Conservation (phyloP, 352 stramenopile species). For the Pythium oligandrum region DNA sequence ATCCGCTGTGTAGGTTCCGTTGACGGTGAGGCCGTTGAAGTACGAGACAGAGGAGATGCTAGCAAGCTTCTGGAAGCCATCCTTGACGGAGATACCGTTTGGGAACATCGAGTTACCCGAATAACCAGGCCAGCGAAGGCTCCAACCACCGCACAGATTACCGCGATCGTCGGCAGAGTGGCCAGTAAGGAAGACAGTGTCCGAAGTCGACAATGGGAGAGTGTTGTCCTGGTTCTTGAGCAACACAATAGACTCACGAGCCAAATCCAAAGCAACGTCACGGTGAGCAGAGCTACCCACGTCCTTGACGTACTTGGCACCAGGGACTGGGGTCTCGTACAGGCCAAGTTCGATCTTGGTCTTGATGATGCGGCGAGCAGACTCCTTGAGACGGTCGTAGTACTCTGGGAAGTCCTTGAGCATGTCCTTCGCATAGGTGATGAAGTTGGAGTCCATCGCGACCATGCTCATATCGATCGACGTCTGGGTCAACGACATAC, state of each 20-base stretch:
- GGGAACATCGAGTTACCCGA: constrained; percentile 57
- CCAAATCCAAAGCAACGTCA: constrained; percentile 44
- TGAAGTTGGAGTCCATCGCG: constrained; percentile 36
- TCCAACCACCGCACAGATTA: constrained; percentile 71
- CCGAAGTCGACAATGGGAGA: constrained; percentile 34
- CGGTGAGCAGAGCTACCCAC: constrained; percentile 53
- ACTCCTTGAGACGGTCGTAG: constrained; percentile 46
- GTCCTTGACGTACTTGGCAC: constrained; percentile 27
- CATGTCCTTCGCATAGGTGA: constrained; percentile 37
- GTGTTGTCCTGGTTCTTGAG: constrained; percentile 63
- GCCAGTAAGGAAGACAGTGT: constrained; percentile 55
- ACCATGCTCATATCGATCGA: constrained; percentile 92
- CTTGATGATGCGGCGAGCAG: constrained; percentile 54
- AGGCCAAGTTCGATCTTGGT: constrained; percentile 72
- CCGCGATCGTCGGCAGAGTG: constrained; percentile 52
- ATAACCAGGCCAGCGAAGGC: constrained; percentile 80
- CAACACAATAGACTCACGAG: too few relatives aligned
- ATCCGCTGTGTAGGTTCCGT: constrained; percentile 10
- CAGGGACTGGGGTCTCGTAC: constrained; percentile 59
- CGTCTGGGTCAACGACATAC: constrained; percentile 64
- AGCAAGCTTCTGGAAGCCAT: constrained; percentile 39
- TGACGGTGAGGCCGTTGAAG: constrained; percentile 9
- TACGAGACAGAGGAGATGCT: constrained; percentile 19
- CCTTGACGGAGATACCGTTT: constrained; percentile 57
- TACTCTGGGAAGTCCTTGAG: constrained; percentile 30